Evolutionary conservation across 768 basidiomycete species (phyloP).

Genomic region (Tremella yokohamensis): DNA sequence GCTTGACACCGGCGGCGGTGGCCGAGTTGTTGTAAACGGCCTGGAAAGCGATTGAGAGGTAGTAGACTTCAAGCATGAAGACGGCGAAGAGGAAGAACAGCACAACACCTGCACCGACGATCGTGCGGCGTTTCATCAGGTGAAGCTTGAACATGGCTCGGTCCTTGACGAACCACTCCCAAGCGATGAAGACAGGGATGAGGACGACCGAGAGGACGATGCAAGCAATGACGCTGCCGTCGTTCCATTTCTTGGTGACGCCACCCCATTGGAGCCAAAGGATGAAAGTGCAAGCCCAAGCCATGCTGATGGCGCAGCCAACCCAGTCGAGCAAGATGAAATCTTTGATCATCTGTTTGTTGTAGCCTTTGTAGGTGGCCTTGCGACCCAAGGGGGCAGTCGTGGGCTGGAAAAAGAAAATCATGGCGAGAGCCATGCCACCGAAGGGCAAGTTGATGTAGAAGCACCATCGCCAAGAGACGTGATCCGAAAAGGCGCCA

Average conservation of each 20-base stretch:
- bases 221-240: conserved; percentile 53
- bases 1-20: conserved; percentile 47
- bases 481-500: conserved; percentile 55
- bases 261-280: conserved; percentile 49
- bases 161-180: conserved; percentile 48
- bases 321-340: conserved; percentile 47
- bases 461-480: conserved; percentile 57
- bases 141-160: conserved; percentile 53
- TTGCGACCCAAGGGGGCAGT: conserved; percentile 40
- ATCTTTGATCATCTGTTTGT: conserved; percentile 38
- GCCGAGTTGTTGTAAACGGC: conserved; percentile 48
- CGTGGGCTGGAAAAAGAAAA: conserved; percentile 34
- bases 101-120: conserved; percentile 37
- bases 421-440: conserved; percentile 36
- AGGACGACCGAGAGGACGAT: conserved; percentile 45
- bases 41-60: conserved; percentile 45
- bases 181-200: conserved; percentile 48
- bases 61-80: conserved; percentile 48
- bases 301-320: conserved; percentile 35
- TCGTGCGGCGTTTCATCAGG: conserved; percentile 49
- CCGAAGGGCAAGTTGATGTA: conserved; percentile 53
- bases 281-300: conserved; percentile 42
- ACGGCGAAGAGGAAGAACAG: conserved; percentile 45
- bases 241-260: conserved; percentile 54
- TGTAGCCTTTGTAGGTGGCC: conserved; percentile 42